Evolutionary conservation across 2,329 filamentous ascomycete genomes (phyloP).

Genomic region (Cladorrhinum sp.): DNA sequence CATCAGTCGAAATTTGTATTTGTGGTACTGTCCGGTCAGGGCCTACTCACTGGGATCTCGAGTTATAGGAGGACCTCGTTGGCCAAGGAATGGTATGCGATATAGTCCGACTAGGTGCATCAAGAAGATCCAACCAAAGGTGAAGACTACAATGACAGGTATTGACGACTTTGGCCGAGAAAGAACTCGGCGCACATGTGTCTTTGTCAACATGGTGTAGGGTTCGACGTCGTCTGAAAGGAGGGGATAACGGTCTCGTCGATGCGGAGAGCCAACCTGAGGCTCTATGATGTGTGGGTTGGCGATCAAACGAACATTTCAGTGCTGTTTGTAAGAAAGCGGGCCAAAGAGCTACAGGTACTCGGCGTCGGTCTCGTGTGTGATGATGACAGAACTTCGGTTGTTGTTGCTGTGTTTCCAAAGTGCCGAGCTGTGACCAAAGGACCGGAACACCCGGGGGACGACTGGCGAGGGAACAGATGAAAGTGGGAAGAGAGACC

Average conservation of each 20-base stretch:
- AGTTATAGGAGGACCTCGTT: not conserved
- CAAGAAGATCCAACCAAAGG: constrained; percentile 15
- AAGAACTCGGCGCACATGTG: constrained; percentile 23
- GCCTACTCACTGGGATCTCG: constrained; percentile 16
- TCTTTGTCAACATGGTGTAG: constrained; percentile 19
- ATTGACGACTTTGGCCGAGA: constrained; percentile 18
- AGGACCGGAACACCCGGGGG: not conserved
- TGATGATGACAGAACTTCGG: not conserved
- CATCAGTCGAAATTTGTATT: not conserved
- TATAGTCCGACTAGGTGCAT: constrained; percentile 10
- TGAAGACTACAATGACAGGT: constrained; percentile 12
- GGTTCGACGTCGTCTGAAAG: not conserved
- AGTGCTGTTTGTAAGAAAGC: not conserved
- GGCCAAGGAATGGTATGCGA: not conserved
- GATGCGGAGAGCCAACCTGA: not conserved
- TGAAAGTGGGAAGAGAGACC: not conserved
- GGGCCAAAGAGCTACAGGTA: not conserved
- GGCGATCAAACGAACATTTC: not conserved
- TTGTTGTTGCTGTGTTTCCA: not conserved
- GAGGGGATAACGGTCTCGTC: not conserved
- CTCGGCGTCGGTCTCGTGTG: not conserved
- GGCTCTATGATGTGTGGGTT: not conserved
- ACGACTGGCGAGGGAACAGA: not conserved
- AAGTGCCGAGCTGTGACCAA: not conserved
- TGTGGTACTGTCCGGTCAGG: not conserved